These are phyloP conservation scores for Podila horticola DNA, from an alignment of 192 early-diverging fungal species.

Conservation along the genomic window DNA sequence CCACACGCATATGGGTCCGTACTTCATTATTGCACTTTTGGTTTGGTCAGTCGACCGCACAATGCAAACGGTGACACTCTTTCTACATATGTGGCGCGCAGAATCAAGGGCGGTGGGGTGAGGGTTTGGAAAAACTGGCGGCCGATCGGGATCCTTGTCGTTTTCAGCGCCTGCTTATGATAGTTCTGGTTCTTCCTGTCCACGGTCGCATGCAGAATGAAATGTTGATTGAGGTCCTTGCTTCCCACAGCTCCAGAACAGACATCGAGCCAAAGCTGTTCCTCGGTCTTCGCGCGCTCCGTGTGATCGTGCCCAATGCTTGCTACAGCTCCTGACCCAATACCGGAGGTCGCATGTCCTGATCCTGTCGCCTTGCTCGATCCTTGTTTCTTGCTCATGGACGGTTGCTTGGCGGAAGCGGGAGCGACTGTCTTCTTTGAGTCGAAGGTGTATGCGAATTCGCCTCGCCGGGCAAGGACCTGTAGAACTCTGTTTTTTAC, in stretches of 20 bases:
- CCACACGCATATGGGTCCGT: no score
- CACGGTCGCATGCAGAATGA: background rate
- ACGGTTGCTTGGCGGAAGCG: background rate
- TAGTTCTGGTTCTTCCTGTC: background rate
- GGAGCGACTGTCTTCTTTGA: background rate
- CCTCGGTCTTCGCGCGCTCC: background rate
- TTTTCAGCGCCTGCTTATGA: background rate
- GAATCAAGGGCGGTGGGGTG: background rate
- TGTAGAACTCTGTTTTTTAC: background rate
- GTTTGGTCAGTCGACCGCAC: no score
- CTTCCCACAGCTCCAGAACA: background rate
- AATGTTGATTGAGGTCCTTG: background rate
- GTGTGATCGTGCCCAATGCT: background rate
- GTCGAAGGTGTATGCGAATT: background rate
- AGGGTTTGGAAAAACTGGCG: conserved; percentile 1
- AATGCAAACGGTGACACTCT: no score
- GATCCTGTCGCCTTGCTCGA: background rate
- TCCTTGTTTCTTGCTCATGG: background rate
- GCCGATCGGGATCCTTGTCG: background rate
- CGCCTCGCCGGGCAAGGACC: background rate
- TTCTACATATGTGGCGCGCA: background rate
- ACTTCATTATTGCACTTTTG: no score
- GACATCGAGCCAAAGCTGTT: background rate
- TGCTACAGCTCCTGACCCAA: background rate
- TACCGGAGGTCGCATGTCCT: background rate